Base-by-base conservation (phyloP, 2,329 filamentous ascomycete species). In the Aspergillus sp. region DNA sequence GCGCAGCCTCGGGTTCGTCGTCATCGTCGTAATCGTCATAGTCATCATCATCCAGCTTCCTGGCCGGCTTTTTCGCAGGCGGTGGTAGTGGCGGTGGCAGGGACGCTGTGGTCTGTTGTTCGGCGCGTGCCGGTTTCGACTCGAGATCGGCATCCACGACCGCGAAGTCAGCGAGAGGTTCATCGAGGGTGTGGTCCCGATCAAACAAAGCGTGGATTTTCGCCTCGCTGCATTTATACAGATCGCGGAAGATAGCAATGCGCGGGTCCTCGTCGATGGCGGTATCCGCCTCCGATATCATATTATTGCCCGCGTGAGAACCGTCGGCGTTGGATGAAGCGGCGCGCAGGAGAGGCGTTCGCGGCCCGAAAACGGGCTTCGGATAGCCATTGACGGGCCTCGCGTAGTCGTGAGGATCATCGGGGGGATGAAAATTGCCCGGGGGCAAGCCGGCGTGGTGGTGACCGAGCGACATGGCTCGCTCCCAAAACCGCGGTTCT, bases 41-140 rank as follows among this genome's bases (percentile, higher is more conserved):
- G 7, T 85, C 80, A 10, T 88, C 85, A 38, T 91, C 85, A 48
- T 95, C 89, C 58, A 75, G 85, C 71, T 93, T 95, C 48, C 77
- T 71, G 34, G 82, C 80, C 45, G 80, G 78, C 60, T 84, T 85
- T 73, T 68, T 61, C 9, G 67, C 56, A 33, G 60, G 57, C 29
- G 57, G 53, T 65, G 70, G 75, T 66, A 66, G 57, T 62, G 72
- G 53, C 65, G 70, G 75, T 67, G 66, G 57, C 62, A 72, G 58
- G 62, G 72, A 57, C 51, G 53, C 61, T 65, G 60, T 19, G 19
- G 19, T 19, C 19, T 19, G 69, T 56, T 74, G 72, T 56, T 80
- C 72, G 46, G 77, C 72, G 58, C 79, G 73, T 65, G 64, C 52
- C 49, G 52, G 47, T 48, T 57, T 52, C 44, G 51, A 49, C 42